Percentiles rank a stretch among this genome's conserved stretches.
These are phyloP conservation scores for Actinomucor elegans DNA, from an alignment of 371 early-diverging fungal genomes.

Conservation along the genomic window DNA sequence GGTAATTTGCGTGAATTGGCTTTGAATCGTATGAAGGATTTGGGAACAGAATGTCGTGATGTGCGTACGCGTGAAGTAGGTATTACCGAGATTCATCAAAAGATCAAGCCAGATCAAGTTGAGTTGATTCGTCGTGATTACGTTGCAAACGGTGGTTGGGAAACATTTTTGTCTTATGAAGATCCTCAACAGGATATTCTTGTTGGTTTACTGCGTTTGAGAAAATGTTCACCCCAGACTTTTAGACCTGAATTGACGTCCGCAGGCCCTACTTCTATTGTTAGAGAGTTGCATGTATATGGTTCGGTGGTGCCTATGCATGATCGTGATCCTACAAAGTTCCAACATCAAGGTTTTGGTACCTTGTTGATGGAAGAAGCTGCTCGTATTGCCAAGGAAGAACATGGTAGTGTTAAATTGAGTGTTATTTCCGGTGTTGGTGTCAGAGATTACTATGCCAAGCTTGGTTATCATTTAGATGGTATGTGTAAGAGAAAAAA, in stretches of 20 bases:
- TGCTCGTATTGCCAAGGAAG: slow-evolving; percentile 98
- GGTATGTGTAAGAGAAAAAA: slow-evolving; percentile 49
- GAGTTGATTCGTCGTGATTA: slow-evolving; percentile 99
- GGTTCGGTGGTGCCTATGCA: slow-evolving; percentile 98
- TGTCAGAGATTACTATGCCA: slow-evolving; percentile 98
- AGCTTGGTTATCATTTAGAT: slow-evolving; percentile 97
- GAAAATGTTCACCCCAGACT: slow-evolving; percentile 92
- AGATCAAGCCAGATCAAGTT: slow-evolving; percentile 92
- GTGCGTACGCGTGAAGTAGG: slow-evolving; percentile 99
- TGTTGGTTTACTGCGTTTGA: slow-evolving; percentile 95
- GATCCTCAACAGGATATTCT: slow-evolving; percentile 98
- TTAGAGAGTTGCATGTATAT: slow-evolving; percentile 99
- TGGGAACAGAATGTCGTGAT: slow-evolving; percentile 97
- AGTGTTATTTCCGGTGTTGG: slow-evolving; percentile 99
- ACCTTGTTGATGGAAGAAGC: slow-evolving; percentile 99
- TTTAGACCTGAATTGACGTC: slow-evolving; percentile 92
- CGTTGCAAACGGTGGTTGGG: slow-evolving; percentile 99
- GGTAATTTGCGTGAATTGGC: slow-evolving; percentile 99
- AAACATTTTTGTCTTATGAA: slow-evolving; percentile 99
- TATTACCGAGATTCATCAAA: slow-evolving; percentile 98
- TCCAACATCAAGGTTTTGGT: slow-evolving; percentile 99
- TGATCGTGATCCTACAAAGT: slow-evolving; percentile 94
- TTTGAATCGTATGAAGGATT: slow-evolving; percentile 95
- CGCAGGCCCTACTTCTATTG: slow-evolving; percentile 86
- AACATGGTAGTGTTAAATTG: slow-evolving; percentile 96